Evolutionary conservation across 2,329 filamentous ascomycete species (phyloP), one percentile per base, ranked within the genome.

Genomic region (Claviceps sp.): DNA sequence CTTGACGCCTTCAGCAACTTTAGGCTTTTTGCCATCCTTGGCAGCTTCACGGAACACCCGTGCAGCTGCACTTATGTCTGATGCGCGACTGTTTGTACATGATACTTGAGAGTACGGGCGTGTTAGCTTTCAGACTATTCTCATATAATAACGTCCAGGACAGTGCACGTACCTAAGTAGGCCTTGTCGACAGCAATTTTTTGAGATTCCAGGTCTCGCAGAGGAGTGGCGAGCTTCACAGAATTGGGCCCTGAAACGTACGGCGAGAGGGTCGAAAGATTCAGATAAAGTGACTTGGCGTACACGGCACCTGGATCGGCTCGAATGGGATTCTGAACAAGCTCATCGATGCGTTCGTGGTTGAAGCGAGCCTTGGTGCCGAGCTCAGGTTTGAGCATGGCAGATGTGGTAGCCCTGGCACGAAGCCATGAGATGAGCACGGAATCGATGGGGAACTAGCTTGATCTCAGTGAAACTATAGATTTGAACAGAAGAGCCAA

Each of bases 171-270:
- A 47, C 45, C 45, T n/a, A 47, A 37, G 17, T 47, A 47, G 11
- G 45, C 45, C 16, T 47, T 47, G 17, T 47, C 45, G 45, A 47
- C 9, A 16, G 45, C 36, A 20, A 47, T 47, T 37, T 38, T 47
- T 22, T 47, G 45, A 22, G 34, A 37, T 47, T 47, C 45, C 6
- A 47, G 45, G 45, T 47, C 45, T 3, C 45, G 29, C 6, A 47
- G 45, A 13, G 45, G 45, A 17, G 45, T 47, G 17, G 45, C 45
- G 5, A 47, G 9, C 17, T 47, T 96, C 61, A 95, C 88, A 0
- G 86, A 90, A 69, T 96, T 95, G 0, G 91, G 91, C 0, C 91
- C 90, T 0, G 89, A 77, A 9, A 96, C 82, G 52, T 86, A 90
- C 0, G 90, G 90, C 0, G 87, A 85, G 0, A 96, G 76, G 0